Evolutionary conservation across 2,329 filamentous ascomycete genomes (phyloP), one percentile per base, ranked within the genome.

Genomic region (Fusarium robinianum): DNA sequence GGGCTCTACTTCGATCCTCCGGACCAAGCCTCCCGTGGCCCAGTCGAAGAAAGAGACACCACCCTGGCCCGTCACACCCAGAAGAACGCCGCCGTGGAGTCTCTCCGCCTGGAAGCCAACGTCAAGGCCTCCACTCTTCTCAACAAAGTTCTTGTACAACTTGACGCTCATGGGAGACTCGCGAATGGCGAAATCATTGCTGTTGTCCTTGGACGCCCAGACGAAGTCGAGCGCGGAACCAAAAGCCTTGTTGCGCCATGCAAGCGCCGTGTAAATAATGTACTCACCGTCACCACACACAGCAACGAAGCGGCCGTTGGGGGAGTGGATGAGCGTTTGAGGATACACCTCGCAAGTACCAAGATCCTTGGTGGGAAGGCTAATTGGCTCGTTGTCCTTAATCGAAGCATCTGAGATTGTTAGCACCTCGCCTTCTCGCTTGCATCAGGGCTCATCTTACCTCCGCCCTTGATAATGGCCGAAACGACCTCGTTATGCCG

Each of bases 11-110:
- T 99, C 94, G 64, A 99, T 97, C 61, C 94, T 83, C 65, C 94
- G 84, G 33, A 97, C 90, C 40, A 99, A 78, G 46, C 83, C 85
- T 45, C 94, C 92, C 24, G 85, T 89, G 48, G 90, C 83, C 94
- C 94, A 99, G 72, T 99, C 94, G 63, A 95, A 97, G 72, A 99
- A 88, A 11, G 90, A 94, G 58, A 99, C 87, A 21, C 92, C 92
- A 37, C 92, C 94, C 66, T 95, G 89, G 7, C 94, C 94, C 68
- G 90, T 95, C 7, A 97, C 91, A 74, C 94, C 94, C 8, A 99
- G 83, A 16, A 99, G 76, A 40, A 95, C 81, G 63, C 94, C 94
- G 16, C 90, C 92, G 33, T 85, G 88, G 32, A 99, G 76, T 11
- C 91, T 92, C 55, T 99, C 94, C 2, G 91, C 92, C 58, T 94